Evolutionary conservation across 1,284 basidiomycete species (phyloP).

Genomic region (Ustilago xerochloae): DNA sequence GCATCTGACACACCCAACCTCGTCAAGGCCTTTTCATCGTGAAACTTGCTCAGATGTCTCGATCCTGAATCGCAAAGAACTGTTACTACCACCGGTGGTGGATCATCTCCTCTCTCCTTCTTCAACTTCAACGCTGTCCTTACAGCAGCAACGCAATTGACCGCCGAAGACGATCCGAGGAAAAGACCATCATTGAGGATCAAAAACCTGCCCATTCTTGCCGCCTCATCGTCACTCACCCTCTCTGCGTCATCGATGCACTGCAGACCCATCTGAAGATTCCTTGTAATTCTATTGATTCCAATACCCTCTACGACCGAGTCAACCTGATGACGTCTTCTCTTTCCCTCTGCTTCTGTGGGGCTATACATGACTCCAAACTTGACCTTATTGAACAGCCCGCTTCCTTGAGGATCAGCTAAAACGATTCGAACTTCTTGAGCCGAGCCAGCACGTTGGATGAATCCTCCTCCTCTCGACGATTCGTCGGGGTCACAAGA

Average conservation of each 20-base stretch:
- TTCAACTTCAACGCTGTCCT: conserved; percentile 61
- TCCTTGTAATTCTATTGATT: conserved; percentile 64
- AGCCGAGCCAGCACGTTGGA: conserved; percentile 16
- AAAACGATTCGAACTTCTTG: conserved; percentile 71
- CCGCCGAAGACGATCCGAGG: conserved; percentile 94
- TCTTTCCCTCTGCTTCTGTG: conserved; percentile 93
- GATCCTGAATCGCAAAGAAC: conserved; percentile 65
- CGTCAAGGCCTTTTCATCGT: conserved; percentile 53
- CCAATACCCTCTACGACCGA: conserved; percentile 77
- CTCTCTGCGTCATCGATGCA: conserved; percentile 60
- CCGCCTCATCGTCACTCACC: conserved; percentile 65
- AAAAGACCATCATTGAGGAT: conserved; percentile 82
- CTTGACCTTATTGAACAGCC: conserved; percentile 84
- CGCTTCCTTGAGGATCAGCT: conserved; percentile 93
- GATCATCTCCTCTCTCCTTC: conserved; percentile 28
- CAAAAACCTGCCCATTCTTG: conserved; percentile 61
- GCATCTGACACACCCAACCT: conserved; percentile 46
- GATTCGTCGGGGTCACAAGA: conserved; percentile 59
- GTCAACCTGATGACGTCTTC: conserved; percentile 80
- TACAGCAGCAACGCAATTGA: conserved; percentile 90
- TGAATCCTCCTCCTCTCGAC: conserved; percentile 19
- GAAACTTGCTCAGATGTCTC: conserved; percentile 66
- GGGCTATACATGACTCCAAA: conserved; percentile 90
- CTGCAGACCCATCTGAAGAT: conserved; percentile 59
- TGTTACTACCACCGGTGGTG: conserved; percentile 61